Percentiles rank a stretch among this genome's conserved stretches.
Conservation (phyloP, 2,329 filamentous ascomycete genomes). For the Fusarium fujikuroi region DNA sequence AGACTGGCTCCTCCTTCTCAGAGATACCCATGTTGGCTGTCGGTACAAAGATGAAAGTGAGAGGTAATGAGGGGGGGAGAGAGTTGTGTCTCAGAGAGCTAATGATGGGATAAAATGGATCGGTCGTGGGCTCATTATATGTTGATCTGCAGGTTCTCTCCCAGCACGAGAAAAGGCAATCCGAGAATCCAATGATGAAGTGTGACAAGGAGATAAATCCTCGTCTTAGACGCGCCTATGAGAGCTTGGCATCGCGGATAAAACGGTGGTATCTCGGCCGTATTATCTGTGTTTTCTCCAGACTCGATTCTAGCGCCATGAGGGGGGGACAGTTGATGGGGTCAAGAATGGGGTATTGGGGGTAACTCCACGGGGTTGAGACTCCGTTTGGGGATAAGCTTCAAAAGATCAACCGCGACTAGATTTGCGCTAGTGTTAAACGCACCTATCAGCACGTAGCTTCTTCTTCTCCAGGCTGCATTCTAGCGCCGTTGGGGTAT, state of each 20-base stretch:
- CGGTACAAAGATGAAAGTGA: not conserved
- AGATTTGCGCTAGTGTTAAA: not conserved
- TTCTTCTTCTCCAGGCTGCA: not conserved
- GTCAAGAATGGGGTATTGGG: not conserved
- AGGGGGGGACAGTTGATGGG: not conserved
- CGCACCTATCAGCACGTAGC: not conserved
- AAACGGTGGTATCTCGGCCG: not conserved
- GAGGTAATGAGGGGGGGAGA: not conserved
- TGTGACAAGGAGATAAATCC: not conserved
- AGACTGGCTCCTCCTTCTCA: not conserved
- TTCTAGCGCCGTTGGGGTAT: not conserved
- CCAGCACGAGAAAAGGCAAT: not conserved
- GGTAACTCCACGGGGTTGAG: not conserved
- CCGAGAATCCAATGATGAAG: not conserved
- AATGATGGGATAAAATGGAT: not conserved
- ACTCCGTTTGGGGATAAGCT: not conserved
- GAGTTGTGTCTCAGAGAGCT: not conserved
- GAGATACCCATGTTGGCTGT: not conserved
- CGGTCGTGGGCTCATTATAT: not conserved
- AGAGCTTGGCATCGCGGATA: slow-evolving; percentile 1
- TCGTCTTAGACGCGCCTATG: slow-evolving; percentile 2
- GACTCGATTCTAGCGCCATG: not conserved
- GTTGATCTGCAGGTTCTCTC: not conserved
- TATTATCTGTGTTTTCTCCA: not conserved
- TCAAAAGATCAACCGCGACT: not conserved